phyloP scores from a whole-genome alignment of 2,329 filamentous ascomycete species.

The Pleochaeta shiraiana region DNA sequence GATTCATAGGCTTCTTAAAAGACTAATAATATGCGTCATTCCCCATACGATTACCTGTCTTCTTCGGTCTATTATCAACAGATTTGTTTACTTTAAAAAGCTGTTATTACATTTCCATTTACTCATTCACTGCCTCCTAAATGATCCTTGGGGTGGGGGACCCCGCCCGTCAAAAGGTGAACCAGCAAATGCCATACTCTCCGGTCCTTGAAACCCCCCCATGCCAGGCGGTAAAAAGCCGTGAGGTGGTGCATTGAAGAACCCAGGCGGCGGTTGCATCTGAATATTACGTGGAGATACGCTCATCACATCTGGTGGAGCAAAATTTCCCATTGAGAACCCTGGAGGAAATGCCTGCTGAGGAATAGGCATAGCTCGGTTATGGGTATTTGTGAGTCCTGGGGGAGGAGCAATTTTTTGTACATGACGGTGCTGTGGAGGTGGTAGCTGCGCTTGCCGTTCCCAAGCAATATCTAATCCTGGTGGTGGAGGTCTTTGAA shows the following conservation, averaged over 20 bases:
- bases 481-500: constrained; percentile 38
- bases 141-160: constrained; percentile 28
- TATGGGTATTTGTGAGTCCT: constrained; percentile 25
- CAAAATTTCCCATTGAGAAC: constrained; percentile 30
- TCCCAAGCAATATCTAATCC: constrained; percentile 32
- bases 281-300: constrained; percentile 21
- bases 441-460: constrained; percentile 12
- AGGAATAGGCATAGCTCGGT: constrained; percentile 26
- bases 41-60: neutral
- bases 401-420: constrained; percentile 40
- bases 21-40: neutral
- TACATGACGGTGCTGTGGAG: constrained; percentile 8
- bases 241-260: constrained; percentile 25
- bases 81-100: neutral
- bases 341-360: constrained; percentile 37
- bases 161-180: constrained; percentile 32
- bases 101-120: neutral
- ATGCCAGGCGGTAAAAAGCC: constrained; percentile 29
- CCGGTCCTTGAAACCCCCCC: constrained; percentile 33
- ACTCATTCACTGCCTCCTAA: constrained; percentile 20
- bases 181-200: constrained; percentile 26
- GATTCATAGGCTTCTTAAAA: neutral
- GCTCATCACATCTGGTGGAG: constrained; percentile 25
- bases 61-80: neutral
- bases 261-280: constrained; percentile 29